Evolutionary conservation across 2,329 filamentous ascomycete species (phyloP), one percentile per base, ranked within the genome.

Genomic region (Elsinoe ampelina): DNA sequence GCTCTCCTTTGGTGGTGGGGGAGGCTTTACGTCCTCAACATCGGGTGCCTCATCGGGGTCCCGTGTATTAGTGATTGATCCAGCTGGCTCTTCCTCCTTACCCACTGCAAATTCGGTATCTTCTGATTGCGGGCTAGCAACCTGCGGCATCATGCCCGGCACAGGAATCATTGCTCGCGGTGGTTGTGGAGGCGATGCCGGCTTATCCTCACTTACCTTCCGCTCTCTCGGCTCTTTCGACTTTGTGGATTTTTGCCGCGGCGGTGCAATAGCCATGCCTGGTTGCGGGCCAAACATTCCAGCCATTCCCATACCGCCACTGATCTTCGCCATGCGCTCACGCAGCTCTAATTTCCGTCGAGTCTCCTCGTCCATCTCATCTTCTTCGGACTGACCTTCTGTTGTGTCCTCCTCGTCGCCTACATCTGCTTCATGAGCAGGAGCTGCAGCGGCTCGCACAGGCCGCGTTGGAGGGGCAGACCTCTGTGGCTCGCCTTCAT

Each of bases 301-400:
- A 68, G 89, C 84, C 86, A 97, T 95, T 47, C 89, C 89, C 89
- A 95, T 95, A 19, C 92, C 92, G 57, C 92, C 92, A 63, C 92
- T 95, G 86, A 98, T 93, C 73, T 95, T 96, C 45, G 93, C 93
- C 89, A 98, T 98, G 64, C 93, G 84, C 60, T 93, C 90, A 59
- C 93, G 83, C 32, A 98, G 77, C 68, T 96, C 92, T 72, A 95
- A 84, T 68, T 86, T 87, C 54, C 91, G 85, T 63, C 82, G 84
- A 19, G 89, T 79, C 69, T 98, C 93, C 1, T 90, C 89, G 65
- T 97, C 91, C 54, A 95, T 77, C 13, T 95, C 89, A 48, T 91
- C 88, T 32, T 89, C 86, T 17, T 87, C 86, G 15, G 79, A 79
- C 19, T 79, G 78, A 10, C 51, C 57, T 72, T 75, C 60, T 1